Evolutionary conservation across 1,139 yeast species (phyloP).

Genomic region (Kurtzmaniella quercitrusa): DNA sequence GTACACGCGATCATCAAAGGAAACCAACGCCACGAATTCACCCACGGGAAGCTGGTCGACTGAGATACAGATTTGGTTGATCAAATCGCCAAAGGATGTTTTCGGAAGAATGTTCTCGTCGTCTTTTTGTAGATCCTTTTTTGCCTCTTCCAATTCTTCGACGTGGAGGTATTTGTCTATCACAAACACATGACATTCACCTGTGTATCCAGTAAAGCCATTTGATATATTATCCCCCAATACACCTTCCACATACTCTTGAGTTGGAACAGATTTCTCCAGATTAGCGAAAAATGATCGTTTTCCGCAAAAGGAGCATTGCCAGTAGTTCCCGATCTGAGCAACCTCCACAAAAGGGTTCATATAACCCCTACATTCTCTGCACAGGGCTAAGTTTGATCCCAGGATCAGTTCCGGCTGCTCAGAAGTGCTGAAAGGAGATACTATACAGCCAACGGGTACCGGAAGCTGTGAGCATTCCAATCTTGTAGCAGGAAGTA

Average conservation of each 20-base stretch:
- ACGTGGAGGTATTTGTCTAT: slow-evolving; percentile 29
- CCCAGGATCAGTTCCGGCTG: slow-evolving; percentile 5
- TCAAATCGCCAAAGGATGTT: slow-evolving; percentile 17
- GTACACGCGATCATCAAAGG: slow-evolving; percentile 27
- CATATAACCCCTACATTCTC: slow-evolving; percentile 24
- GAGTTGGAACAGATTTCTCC: slow-evolving; percentile 12
- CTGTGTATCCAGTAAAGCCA: slow-evolving; percentile 22
- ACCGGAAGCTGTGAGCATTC: slow-evolving; percentile 31
- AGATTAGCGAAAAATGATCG: slow-evolving; percentile 20
- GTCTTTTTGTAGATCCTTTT: slow-evolving; percentile 6
- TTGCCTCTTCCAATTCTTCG: slow-evolving; percentile 15
- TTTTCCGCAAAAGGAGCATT: slow-evolving; percentile 37
- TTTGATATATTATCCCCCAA: slow-evolving; percentile 27
- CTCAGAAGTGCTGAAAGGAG: slow-evolving; percentile 21
- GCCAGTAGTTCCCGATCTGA: slow-evolving; percentile 22
- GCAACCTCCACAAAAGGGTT: slow-evolving; percentile 31
- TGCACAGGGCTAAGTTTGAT: slow-evolving; percentile 19
- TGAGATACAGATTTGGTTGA: slow-evolving; percentile 14
- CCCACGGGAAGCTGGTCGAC: slow-evolving; percentile 20
- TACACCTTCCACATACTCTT: slow-evolving; percentile 16
- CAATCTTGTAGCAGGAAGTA: slow-evolving; percentile 40
- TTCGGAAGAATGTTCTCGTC: neutral
- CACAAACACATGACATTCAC: slow-evolving; percentile 18
- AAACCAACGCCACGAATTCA: slow-evolving; percentile 21
- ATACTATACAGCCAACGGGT: slow-evolving; percentile 37